Conservation (phyloP, 257 asterid species). For the Penstemon newberryi region DNA sequence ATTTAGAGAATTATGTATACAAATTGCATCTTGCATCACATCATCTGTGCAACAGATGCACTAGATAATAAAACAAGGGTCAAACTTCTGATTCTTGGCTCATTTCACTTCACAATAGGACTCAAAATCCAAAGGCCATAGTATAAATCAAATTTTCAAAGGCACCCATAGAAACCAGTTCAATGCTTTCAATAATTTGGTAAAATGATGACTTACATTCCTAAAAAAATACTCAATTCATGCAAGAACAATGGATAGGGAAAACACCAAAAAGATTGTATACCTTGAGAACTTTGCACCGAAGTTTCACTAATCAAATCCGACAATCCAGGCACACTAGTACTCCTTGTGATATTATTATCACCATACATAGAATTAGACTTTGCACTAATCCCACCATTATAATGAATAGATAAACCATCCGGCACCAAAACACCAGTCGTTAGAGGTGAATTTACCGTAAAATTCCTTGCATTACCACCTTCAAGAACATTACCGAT, state of each 20-base stretch:
- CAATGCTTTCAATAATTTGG: no score
- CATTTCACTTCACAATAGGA: no score
- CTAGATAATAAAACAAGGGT: no score
- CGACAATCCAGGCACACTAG: conserved; percentile 42
- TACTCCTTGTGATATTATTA: conserved; percentile 29
- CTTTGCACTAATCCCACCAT: conserved; percentile 25
- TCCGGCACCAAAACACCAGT: conserved; percentile 51
- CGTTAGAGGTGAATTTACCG: conserved; percentile 49
- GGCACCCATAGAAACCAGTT: no score
- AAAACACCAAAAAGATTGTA: background rate
- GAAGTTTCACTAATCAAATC: conserved; percentile 46
- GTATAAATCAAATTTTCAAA: no score
- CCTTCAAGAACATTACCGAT: conserved; percentile 29
- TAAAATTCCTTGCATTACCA: conserved; percentile 34
- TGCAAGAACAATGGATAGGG: background rate
- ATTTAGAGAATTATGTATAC: no score
- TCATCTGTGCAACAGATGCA: no score
- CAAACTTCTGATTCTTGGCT: no score
- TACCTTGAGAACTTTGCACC: conserved; percentile 47
- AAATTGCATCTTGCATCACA: no score
- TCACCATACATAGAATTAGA: conserved; percentile 28
- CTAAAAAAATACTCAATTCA: background rate
- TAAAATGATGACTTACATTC: no score
- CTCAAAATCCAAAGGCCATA: no score
- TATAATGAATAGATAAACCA: conserved; percentile 40